phyloP scores from a whole-genome alignment of 1,139 yeast species.

The Cylindricascospora bacillispora region DNA sequence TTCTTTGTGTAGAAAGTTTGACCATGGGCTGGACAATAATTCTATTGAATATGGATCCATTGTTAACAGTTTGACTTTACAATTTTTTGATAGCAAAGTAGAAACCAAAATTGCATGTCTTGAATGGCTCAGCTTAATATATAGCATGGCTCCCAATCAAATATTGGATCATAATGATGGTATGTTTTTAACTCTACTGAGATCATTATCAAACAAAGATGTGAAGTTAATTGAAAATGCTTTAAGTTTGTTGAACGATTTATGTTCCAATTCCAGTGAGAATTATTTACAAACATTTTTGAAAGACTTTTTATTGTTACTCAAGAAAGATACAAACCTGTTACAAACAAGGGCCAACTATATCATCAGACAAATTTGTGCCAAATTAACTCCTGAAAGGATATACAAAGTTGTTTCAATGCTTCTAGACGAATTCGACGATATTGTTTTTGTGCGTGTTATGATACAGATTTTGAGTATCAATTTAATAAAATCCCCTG shows the following conservation, averaged over 20 bases:
- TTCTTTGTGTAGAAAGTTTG: conserved; percentile 30
- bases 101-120: conserved; percentile 73
- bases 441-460: conserved; percentile 60
- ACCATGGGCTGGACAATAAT: conserved; percentile 17
- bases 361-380: conserved; percentile 73
- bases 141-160: conserved; percentile 55
- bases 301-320: conserved; percentile 54
- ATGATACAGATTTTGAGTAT: conserved; percentile 83
- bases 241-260: conserved; percentile 62
- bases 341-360: conserved; percentile 69
- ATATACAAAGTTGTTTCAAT: conserved; percentile 73
- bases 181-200: conserved; percentile 66
- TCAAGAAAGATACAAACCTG: conserved; percentile 52
- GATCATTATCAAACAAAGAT: conserved; percentile 76
- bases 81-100: conserved; percentile 59
- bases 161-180: conserved; percentile 48
- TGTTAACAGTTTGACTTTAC: conserved; percentile 47
- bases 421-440: conserved; percentile 51
- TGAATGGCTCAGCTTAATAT: conserved; percentile 84
- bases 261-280: conserved; percentile 67
- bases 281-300: conserved; percentile 68
- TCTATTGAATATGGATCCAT: conserved; percentile 44
- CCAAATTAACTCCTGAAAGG: conserved; percentile 68
- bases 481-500: conserved; percentile 81
- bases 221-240: conserved; percentile 59